Percentiles rank a stretch among this genome's conserved stretches.
These are phyloP conservation scores for Theileria luwenshuni DNA, from an alignment of 169 alveolate genomes.

Conservation along the genomic window DNA sequence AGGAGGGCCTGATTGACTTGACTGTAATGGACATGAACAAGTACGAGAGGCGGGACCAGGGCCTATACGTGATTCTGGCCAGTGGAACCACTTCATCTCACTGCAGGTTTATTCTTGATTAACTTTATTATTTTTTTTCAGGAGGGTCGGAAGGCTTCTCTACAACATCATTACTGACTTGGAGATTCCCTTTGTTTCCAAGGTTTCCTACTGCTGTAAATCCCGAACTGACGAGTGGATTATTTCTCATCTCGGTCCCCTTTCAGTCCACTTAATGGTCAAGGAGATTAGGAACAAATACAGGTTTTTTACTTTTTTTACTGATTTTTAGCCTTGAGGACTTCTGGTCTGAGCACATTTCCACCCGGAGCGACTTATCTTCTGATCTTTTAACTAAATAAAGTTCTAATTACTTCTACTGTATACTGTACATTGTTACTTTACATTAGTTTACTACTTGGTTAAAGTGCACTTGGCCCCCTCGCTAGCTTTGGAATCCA, in stretches of 20 bases:
- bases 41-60: conserved; percentile 79
- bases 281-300: conserved; percentile 67
- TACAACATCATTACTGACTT: conserved; percentile 71
- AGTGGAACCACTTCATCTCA: conserved; percentile 77
- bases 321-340: conserved; percentile 24
- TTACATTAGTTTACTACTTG: background rate
- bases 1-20: conserved; percentile 67
- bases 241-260: conserved; percentile 79
- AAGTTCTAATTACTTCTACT: background rate
- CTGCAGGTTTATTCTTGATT: conserved; percentile 60
- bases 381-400: background rate
- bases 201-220: conserved; percentile 72
- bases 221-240: conserved; percentile 80
- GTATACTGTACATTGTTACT: background rate
- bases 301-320: conserved; percentile 57
- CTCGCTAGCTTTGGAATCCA: conserved; percentile 10
- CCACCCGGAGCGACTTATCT: conserved; percentile 5
- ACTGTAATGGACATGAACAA: conserved; percentile 75
- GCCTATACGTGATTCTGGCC: conserved; percentile 77
- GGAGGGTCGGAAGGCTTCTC: conserved; percentile 74
- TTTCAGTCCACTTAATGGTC: conserved; percentile 74
- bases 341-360: conserved; percentile 23
- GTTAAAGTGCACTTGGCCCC: background rate
- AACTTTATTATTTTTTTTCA: conserved; percentile 12
- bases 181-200: conserved; percentile 78